phyloP scores from a whole-genome alignment of 805 yeast species.

The Zygosaccharomyces bailii region DNA sequence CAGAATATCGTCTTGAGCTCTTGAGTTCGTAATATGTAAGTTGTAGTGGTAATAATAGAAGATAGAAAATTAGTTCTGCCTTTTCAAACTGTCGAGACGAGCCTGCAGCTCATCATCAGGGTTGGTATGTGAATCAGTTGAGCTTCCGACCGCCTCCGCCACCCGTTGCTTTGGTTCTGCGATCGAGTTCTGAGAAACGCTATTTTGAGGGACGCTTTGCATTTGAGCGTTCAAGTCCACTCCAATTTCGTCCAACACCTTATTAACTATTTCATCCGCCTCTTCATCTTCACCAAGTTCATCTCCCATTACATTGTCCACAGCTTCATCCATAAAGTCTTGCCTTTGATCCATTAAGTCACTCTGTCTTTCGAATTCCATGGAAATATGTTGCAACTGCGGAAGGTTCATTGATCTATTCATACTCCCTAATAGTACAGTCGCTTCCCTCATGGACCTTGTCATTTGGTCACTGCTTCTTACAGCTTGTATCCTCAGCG shows the following conservation, averaged over 20 bases:
- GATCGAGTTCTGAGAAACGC: constrained; percentile 17
- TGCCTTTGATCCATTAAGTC: constrained; percentile 98
- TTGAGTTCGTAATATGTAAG: constrained; percentile 6
- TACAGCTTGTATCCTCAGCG: constrained; percentile 85
- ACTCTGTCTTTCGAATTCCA: constrained; percentile 91
- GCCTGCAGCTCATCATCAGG: constrained; percentile 88
- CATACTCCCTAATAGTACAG: constrained; percentile 78
- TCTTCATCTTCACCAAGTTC: constrained; percentile 87
- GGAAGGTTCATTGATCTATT: constrained; percentile 89
- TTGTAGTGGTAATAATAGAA: constrained; percentile 2
- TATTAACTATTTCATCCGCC: constrained; percentile 84
- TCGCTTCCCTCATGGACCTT: constrained; percentile 89
- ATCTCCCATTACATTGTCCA: constrained; percentile 93
- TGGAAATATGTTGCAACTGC: constrained; percentile 80
- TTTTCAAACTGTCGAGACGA: constrained; percentile 74
- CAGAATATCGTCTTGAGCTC: constrained; percentile 37
- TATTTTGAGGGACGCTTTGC: constrained; percentile 44
- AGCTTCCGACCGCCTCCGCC: constrained; percentile 54
- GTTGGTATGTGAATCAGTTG: constrained; percentile 23
- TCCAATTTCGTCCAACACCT: constrained; percentile 94
- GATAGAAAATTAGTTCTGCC: constrained; percentile 28
- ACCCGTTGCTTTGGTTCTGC: constrained; percentile 38
- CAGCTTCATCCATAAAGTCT: constrained; percentile 97
- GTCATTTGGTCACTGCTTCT: constrained; percentile 95
- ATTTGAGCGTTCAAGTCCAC: constrained; percentile 62